These are phyloP conservation scores for Gnomoniopsis smithogilvyi DNA, from an alignment of 2,329 filamentous ascomycete genomes.

Conservation along the genomic window DNA sequence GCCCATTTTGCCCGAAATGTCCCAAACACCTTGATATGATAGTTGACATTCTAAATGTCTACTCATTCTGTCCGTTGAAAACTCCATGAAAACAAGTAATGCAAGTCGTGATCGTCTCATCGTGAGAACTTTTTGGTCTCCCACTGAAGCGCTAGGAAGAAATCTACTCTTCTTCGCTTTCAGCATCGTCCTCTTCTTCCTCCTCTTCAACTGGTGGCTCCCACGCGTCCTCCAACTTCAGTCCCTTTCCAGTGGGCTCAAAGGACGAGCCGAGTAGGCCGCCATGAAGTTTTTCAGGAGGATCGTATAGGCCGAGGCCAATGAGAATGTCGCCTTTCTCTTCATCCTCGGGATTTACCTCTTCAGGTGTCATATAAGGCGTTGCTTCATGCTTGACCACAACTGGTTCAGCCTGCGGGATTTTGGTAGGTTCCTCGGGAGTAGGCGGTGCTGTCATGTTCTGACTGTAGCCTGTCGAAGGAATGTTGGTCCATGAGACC, in stretches of 20 bases:
- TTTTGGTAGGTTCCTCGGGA: conserved; percentile 53
- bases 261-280: conserved; percentile 48
- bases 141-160: neutral
- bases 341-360: conserved; percentile 41
- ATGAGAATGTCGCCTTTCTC: conserved; percentile 67
- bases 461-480: neutral
- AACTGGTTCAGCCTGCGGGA: conserved; percentile 44
- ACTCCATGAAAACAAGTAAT: conserved; percentile 14
- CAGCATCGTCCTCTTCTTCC: conserved; percentile 45
- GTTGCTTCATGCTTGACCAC: conserved; percentile 47
- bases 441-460: conserved; percentile 53
- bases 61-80: neutral
- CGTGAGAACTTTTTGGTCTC: neutral
- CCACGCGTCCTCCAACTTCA: conserved; percentile 81
- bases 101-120: conserved; percentile 22
- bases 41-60: neutral
- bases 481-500: conserved; percentile 7
- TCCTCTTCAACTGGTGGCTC: conserved; percentile 63
- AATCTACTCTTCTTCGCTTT: conserved; percentile 21
- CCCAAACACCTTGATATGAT: neutral
- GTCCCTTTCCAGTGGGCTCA: conserved; percentile 62
- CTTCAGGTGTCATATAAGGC: conserved; percentile 47
- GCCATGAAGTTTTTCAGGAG: conserved; percentile 54
- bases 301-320: conserved; percentile 80
- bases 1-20: neutral